Conservation (phyloP, 257 asterid species). For the Jaltomata sinuosa region DNA sequence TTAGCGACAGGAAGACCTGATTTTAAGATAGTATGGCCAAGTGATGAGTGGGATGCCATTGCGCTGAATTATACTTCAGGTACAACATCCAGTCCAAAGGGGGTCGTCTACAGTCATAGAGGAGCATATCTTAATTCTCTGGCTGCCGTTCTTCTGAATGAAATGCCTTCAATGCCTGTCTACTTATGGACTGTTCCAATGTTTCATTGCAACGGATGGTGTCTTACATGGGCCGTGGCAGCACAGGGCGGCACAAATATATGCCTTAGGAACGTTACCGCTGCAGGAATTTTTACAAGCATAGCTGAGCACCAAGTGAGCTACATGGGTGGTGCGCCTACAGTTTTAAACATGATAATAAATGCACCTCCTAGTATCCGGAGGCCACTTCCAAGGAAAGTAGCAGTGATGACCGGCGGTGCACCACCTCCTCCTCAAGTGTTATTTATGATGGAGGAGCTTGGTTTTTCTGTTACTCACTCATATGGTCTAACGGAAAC, state of each 20-base stretch:
- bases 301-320: slow-evolving; percentile 1
- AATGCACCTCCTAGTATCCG: not conserved
- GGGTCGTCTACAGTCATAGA: not conserved
- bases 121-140: slow-evolving; percentile 2
- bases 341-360: slow-evolving; percentile 3
- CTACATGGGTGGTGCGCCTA: slow-evolving; percentile 6
- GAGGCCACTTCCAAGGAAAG: not conserved
- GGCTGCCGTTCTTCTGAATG: not conserved
- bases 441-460: not conserved
- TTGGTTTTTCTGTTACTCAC: not conserved
- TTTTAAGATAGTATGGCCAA: not conserved
- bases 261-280: not conserved
- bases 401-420: not conserved
- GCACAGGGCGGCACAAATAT: not conserved
- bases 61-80: slow-evolving; percentile 9
- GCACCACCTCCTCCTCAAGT: slow-evolving; percentile 7
- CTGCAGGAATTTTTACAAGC: not conserved
- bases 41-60: slow-evolving; percentile 1
- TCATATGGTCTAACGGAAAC: slow-evolving; percentile 5
- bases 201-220: slow-evolving; percentile 1
- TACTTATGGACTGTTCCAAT: slow-evolving; percentile 1
- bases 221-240: not conserved
- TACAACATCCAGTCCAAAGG: slow-evolving; percentile 4
- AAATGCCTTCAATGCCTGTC: not conserved
- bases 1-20: not conserved